Conservation (phyloP, 805 yeast species). For the Starmerella tilneyi region DNA sequence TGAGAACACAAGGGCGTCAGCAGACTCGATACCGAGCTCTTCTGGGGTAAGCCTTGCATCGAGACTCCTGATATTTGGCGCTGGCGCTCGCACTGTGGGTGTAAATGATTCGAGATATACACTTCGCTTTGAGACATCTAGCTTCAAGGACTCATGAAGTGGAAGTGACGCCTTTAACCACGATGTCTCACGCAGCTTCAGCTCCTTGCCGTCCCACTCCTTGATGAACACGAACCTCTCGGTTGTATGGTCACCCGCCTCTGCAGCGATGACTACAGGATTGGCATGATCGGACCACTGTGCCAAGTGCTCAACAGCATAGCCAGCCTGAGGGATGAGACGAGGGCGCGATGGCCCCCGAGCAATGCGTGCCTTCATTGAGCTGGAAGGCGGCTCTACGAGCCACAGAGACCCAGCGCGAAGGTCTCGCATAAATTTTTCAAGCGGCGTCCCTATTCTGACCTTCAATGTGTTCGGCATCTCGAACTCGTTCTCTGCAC, state of each 20-base stretch:
- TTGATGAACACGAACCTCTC: slow-evolving; percentile 21
- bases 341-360: background rate
- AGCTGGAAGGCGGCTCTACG: slow-evolving; percentile 1
- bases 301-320: slow-evolving; percentile 13
- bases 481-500: slow-evolving; percentile 12
- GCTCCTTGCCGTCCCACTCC: slow-evolving; percentile 44
- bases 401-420: slow-evolving; percentile 20
- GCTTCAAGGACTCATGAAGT: background rate
- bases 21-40: background rate
- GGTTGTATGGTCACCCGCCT: slow-evolving; percentile 12
- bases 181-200: slow-evolving; percentile 59
- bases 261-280: slow-evolving; percentile 22
- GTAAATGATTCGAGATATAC: slow-evolving; percentile 2
- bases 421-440: slow-evolving; percentile 6
- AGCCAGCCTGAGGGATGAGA: background rate
- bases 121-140: background rate
- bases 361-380: background rate
- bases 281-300: slow-evolving; percentile 12
- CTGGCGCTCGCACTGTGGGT: background rate
- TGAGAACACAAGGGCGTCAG: slow-evolving; percentile 11
- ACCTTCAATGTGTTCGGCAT: slow-evolving; percentile 11
- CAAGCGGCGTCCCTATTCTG: slow-evolving; percentile 16
- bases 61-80: background rate
- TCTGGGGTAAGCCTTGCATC: background rate
- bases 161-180: slow-evolving; percentile 32